Conservation (phyloP, 345 rosid genomes). For the Triadica sebifera region DNA sequence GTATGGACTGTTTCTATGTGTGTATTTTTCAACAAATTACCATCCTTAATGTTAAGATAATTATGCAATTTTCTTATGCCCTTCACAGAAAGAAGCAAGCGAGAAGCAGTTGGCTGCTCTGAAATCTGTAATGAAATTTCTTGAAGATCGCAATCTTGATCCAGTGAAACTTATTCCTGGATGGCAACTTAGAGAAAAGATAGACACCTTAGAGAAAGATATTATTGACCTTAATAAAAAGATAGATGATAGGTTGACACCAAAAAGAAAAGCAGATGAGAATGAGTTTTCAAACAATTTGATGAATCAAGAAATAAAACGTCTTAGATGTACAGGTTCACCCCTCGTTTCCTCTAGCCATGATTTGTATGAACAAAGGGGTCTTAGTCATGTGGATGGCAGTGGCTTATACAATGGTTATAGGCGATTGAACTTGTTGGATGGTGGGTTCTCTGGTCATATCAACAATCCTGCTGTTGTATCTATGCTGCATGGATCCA, state of each 20-base stretch:
- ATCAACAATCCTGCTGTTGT: slow-evolving; percentile 39
- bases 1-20: slow-evolving; percentile 26
- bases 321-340: slow-evolving; percentile 36
- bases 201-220: slow-evolving; percentile 49
- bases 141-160: slow-evolving; percentile 55
- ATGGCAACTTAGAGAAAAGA: slow-evolving; percentile 53
- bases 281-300: slow-evolving; percentile 26
- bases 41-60: neutral
- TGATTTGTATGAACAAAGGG: slow-evolving; percentile 39
- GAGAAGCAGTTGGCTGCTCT: slow-evolving; percentile 47
- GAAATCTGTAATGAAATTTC: slow-evolving; percentile 47
- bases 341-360: slow-evolving; percentile 30
- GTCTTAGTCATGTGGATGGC: slow-evolving; percentile 26
- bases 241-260: slow-evolving; percentile 30
- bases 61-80: slow-evolving; percentile 1
- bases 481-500: slow-evolving; percentile 39
- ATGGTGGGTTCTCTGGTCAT: slow-evolving; percentile 44
- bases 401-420: slow-evolving; percentile 25
- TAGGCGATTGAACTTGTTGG: slow-evolving; percentile 20
- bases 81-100: slow-evolving; percentile 51
- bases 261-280: slow-evolving; percentile 48
- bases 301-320: slow-evolving; percentile 50
- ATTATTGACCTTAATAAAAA: slow-evolving; percentile 40
- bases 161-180: slow-evolving; percentile 47
- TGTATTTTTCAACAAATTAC: neutral